A percentile compares a stretch with the other conserved stretches of the same genome.
Evolutionary conservation across 1,284 basidiomycete genomes (phyloP).

Genomic region (Boletellus deceptivus): DNA sequence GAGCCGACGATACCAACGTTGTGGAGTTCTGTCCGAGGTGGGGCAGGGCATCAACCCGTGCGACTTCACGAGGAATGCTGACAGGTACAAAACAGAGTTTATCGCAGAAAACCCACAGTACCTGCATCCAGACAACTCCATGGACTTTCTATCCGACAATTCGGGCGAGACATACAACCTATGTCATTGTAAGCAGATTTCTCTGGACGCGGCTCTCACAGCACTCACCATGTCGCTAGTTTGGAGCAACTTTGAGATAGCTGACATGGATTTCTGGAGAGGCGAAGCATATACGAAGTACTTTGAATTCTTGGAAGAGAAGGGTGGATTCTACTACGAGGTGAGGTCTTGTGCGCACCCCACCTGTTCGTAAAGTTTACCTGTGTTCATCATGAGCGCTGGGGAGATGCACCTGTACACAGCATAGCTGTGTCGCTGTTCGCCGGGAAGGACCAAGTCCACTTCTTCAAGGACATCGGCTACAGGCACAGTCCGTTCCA

Average conservation of each 20-base stretch:
- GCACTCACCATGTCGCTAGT: slow-evolving; percentile 38
- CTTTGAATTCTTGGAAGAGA: slow-evolving; percentile 74
- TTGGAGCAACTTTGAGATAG: slow-evolving; percentile 89
- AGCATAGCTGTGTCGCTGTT: slow-evolving; percentile 79
- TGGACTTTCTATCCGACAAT: slow-evolving; percentile 76
- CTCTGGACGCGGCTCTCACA: background rate
- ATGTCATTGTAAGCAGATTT: slow-evolving; percentile 67
- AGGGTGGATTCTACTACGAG: slow-evolving; percentile 87
- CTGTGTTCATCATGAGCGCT: slow-evolving; percentile 45
- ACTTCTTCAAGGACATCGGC: slow-evolving; percentile 64
- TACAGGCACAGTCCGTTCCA: slow-evolving; percentile 60
- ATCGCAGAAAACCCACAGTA: slow-evolving; percentile 64
- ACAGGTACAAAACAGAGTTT: slow-evolving; percentile 51
- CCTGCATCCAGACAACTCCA: slow-evolving; percentile 66
- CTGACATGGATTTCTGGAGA: slow-evolving; percentile 79
- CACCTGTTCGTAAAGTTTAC: slow-evolving; percentile 1
- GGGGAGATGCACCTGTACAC: slow-evolving; percentile 89
- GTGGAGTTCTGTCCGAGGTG: slow-evolving; percentile 70
- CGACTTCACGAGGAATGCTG: background rate
- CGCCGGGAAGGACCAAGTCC: slow-evolving; percentile 65
- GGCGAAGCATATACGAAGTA: slow-evolving; percentile 73
- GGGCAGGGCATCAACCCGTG: slow-evolving; percentile 5
- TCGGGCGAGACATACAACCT: slow-evolving; percentile 70
- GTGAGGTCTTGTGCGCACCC: slow-evolving; percentile 32
- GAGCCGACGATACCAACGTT: slow-evolving; percentile 75